phyloP scores from a whole-genome alignment of 345 rosid genomes.

The Rubroshorea leprosula region DNA sequence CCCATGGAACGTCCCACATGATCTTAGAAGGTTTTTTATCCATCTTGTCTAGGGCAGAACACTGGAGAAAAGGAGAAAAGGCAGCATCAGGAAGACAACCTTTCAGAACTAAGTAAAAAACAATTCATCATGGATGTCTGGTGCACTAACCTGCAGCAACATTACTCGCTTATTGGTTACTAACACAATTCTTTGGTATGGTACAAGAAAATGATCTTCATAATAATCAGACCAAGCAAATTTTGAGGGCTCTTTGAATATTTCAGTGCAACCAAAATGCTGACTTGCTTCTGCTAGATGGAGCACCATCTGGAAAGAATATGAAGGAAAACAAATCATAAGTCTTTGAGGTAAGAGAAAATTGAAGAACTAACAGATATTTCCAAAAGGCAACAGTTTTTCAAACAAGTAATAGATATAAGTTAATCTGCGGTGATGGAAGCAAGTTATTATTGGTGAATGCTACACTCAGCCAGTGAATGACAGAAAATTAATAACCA shows the following conservation, averaged over 20 bases:
- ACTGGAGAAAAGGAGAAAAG: conserved; percentile 37
- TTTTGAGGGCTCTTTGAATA: conserved; percentile 94
- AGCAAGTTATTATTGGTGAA: too few species aligned
- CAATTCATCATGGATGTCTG: not conserved
- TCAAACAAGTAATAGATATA: too few species aligned
- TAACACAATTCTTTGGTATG: conserved; percentile 68
- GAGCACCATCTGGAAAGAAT: conserved; percentile 71
- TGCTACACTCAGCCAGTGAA: too few species aligned
- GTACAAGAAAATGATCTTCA: conserved; percentile 76
- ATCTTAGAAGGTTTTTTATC: conserved; percentile 89
- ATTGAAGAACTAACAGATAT: conserved; percentile 5
- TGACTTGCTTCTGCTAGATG: conserved; percentile 89
- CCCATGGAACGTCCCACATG: conserved; percentile 98
- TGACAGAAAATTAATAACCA: too few species aligned
- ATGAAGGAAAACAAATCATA: not conserved
- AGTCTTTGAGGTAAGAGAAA: not conserved
- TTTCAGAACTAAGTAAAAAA: not conserved
- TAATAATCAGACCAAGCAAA: conserved; percentile 84
- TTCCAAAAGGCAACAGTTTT: not conserved
- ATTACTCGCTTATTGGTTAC: conserved; percentile 79
- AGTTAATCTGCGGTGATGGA: too few species aligned
- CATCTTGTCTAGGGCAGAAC: conserved; percentile 67
- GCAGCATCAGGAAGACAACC: conserved; percentile 13
- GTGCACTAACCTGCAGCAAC: conserved; percentile 69
- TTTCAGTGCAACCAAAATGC: conserved; percentile 81